phyloP scores from a whole-genome alignment of 495 filamentous ascomycete species.

The Aspergillus steynii region DNA sequence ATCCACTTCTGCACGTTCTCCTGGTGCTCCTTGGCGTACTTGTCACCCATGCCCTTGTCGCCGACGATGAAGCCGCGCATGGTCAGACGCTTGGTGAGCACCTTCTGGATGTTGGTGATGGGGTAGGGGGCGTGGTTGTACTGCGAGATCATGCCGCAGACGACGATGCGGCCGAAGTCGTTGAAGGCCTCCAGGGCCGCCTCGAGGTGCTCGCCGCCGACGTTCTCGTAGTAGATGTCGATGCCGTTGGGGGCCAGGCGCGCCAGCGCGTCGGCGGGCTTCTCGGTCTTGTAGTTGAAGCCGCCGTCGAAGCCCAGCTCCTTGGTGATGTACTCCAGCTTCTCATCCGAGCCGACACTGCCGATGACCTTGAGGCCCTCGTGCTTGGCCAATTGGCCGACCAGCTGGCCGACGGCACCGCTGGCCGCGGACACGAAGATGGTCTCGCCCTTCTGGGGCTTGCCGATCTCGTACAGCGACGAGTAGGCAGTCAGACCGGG shows the following conservation, averaged over 20 bases:
- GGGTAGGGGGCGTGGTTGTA: conserved; percentile 74
- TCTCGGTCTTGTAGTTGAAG: conserved; percentile 79
- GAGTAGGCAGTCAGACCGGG: conserved; percentile 83
- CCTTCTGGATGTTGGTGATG: conserved; percentile 60
- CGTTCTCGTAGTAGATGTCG: conserved; percentile 96
- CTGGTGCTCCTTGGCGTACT: conserved; percentile 76
- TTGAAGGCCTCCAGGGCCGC: conserved; percentile 73
- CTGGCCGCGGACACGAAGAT: conserved; percentile 82
- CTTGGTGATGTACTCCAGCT: conserved; percentile 65
- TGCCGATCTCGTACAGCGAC: conserved; percentile 76
- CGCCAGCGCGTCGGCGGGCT: conserved; percentile 65
- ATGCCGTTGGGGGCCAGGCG: conserved; percentile 80
- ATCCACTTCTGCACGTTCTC: conserved; percentile 84
- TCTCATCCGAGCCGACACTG: conserved; percentile 67
- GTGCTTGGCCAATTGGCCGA: conserved; percentile 83
- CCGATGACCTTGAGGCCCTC: conserved; percentile 86
- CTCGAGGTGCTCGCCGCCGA: conserved; percentile 85
- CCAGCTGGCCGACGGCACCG: conserved; percentile 81
- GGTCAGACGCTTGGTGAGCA: conserved; percentile 58
- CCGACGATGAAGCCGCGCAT: conserved; percentile 79
- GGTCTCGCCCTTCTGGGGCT: conserved; percentile 85
- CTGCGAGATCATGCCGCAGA: conserved; percentile 71
- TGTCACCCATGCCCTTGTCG: conserved; percentile 65
- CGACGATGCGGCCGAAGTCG: conserved; percentile 66
- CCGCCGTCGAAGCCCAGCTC: conserved; percentile 68